Evolutionary conservation across 2,329 filamentous ascomycete species (phyloP).

Genomic region (Fusarium citri): DNA sequence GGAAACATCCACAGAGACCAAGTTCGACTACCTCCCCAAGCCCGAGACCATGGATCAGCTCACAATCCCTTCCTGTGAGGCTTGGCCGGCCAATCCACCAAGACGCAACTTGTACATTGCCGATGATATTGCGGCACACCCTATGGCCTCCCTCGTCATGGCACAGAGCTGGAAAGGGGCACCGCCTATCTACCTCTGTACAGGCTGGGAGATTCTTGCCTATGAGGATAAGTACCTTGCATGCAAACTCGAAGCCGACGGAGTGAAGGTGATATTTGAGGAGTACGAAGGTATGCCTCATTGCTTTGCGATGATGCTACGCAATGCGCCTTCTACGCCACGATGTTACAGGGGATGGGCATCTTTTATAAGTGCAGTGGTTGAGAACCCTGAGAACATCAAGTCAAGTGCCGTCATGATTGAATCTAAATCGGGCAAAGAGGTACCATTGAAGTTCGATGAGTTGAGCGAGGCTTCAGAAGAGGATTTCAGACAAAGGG

Average conservation of each 20-base stretch:
- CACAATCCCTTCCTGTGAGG: constrained; percentile 57
- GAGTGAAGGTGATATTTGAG: constrained; percentile 72
- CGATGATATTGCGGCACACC: constrained; percentile 69
- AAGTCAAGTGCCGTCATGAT: constrained; percentile 58
- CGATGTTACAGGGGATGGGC: constrained; percentile 68
- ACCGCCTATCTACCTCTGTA: constrained; percentile 75
- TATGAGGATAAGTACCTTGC: constrained; percentile 75
- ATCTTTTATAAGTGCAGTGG: constrained; percentile 63
- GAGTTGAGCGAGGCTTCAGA: constrained; percentile 57
- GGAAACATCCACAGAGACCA: constrained; percentile 39
- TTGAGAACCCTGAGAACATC: constrained; percentile 51
- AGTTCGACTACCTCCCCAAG: constrained; percentile 63
- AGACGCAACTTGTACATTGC: constrained; percentile 66
- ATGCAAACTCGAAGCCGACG: constrained; percentile 64
- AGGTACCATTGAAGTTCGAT: constrained; percentile 58
- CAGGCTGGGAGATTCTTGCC: constrained; percentile 77
- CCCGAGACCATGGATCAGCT: constrained; percentile 49
- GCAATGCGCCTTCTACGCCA: constrained; percentile 56
- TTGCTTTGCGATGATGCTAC: constrained; percentile 72
- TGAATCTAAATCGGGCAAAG: constrained; percentile 63
- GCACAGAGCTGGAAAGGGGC: constrained; percentile 68
- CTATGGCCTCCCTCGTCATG: constrained; percentile 73
- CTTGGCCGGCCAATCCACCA: constrained; percentile 69
- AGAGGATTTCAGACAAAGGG: constrained; percentile 56
- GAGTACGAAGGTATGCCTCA: constrained; percentile 87